Evolutionary conservation across 164 flowering plant genomes (phyloP).

Genomic region (Piper betle): DNA sequence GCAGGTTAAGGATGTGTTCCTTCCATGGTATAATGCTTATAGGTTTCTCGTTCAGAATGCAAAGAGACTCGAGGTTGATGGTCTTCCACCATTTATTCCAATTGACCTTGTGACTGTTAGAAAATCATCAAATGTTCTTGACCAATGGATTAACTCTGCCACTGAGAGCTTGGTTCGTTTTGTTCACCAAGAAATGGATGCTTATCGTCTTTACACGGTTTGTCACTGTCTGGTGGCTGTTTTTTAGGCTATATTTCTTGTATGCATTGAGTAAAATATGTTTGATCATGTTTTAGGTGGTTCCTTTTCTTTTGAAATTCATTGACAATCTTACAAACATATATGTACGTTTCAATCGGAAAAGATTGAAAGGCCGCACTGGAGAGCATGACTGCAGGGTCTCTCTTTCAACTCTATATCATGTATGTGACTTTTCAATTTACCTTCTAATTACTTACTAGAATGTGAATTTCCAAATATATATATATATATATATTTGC

Average conservation of each 20-base stretch:
- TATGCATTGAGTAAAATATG: background rate
- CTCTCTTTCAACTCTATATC: slow-evolving; percentile 80
- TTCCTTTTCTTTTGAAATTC: slow-evolving; percentile 83
- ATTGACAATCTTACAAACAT: slow-evolving; percentile 89
- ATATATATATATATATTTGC: no score
- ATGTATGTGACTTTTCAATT: slow-evolving; percentile 27
- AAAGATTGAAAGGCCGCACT: slow-evolving; percentile 89
- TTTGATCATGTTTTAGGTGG: slow-evolving; percentile 39
- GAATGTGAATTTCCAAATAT: background rate
- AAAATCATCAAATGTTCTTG: slow-evolving; percentile 78
- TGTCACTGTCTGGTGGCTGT: background rate
- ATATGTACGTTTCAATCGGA: slow-evolving; percentile 87
- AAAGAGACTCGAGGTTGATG: slow-evolving; percentile 83
- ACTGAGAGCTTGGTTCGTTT: slow-evolving; percentile 86
- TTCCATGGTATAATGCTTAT: slow-evolving; percentile 99
- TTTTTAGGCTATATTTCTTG: background rate
- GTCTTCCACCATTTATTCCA: slow-evolving; percentile 60
- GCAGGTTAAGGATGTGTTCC: slow-evolving; percentile 92
- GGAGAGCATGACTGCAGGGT: slow-evolving; percentile 76
- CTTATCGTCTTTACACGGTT: slow-evolving; percentile 72
- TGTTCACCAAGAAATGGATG: slow-evolving; percentile 94
- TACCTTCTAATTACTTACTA: background rate
- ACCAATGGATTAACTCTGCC: slow-evolving; percentile 98
- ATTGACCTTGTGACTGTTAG: slow-evolving; percentile 36
- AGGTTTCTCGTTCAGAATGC: slow-evolving; percentile 96